Evolutionary conservation across 176 grass and related monocot genomes (phyloP).

Genomic region (Aechmea fasciata): DNA sequence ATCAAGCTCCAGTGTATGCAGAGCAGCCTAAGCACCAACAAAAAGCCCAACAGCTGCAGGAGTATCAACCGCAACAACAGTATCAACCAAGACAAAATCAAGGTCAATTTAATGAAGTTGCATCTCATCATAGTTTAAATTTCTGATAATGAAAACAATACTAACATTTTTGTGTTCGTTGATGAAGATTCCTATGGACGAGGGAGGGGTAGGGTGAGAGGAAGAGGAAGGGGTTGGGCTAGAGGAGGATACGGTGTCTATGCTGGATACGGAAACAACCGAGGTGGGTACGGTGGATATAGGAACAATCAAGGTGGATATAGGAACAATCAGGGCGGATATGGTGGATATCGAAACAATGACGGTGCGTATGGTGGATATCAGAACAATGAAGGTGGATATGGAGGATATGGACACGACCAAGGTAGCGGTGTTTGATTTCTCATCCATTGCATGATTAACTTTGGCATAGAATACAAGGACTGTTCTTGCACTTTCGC

Average conservation of each 20-base stretch:
- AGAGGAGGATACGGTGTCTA: conserved; percentile 44
- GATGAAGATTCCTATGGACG: conserved; percentile 42
- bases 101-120: conserved; percentile 54
- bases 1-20: conserved; percentile 51
- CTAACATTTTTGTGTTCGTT: conserved; percentile 9
- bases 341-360: conserved; percentile 57
- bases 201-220: conserved; percentile 34
- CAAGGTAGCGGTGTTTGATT: conserved; percentile 26
- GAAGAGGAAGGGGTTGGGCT: conserved; percentile 12
- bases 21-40: conserved; percentile 56
- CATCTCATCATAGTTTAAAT: not conserved
- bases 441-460: not conserved
- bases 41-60: conserved; percentile 38
- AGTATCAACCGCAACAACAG: not conserved
- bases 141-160: conserved; percentile 3
- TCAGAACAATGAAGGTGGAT: conserved; percentile 53
- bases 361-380: conserved; percentile 48
- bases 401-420: conserved; percentile 44
- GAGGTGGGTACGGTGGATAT: conserved; percentile 53
- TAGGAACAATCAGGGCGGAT: conserved; percentile 46
- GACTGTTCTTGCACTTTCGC: not conserved
- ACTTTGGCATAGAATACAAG: not conserved
- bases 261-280: conserved; percentile 39
- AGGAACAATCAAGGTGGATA: conserved; percentile 51
- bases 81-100: conserved; percentile 39